Percentiles rank a stretch among this genome's conserved stretches.
Conservation (phyloP, 768 basidiomycete genomes). For the Boletus tylopilopsis region DNA sequence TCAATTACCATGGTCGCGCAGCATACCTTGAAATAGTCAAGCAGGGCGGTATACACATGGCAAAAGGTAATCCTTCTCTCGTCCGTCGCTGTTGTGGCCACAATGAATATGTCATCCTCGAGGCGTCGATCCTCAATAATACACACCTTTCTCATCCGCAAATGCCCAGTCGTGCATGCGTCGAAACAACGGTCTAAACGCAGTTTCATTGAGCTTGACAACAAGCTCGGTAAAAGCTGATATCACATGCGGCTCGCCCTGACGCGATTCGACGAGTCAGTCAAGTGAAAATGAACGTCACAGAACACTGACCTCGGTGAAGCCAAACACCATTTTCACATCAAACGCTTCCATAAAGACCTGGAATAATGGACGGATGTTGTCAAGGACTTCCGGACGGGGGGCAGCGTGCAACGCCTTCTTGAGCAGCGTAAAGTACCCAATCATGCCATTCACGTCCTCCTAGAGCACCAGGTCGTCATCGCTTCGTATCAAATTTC, state of each 20-base stretch:
- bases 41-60: conserved; percentile 63
- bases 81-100: conserved; percentile 21
- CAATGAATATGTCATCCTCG: neutral
- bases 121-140: neutral
- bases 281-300: neutral
- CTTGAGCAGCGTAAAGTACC: conserved; percentile 68
- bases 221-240: conserved; percentile 84
- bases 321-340: conserved; percentile 33
- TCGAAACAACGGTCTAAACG: conserved; percentile 90
- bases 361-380: conserved; percentile 66
- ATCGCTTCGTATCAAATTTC: neutral
- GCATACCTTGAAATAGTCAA: conserved; percentile 86
- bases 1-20: neutral
- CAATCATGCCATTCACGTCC: conserved; percentile 24
- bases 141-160: conserved; percentile 47
- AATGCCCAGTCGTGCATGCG: conserved; percentile 96
- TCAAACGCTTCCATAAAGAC: conserved; percentile 80
- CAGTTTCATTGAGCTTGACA: conserved; percentile 86
- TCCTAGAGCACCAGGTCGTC: conserved; percentile 16
- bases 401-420: conserved; percentile 61
- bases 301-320: conserved; percentile 26
- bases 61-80: conserved; percentile 69
- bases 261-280: neutral
- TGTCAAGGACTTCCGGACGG: conserved; percentile 59
- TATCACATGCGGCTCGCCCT: conserved; percentile 57